Evolutionary conservation across 805 yeast species (phyloP), one percentile per base, ranked within the genome.

Genomic region (Barnettozyma salicaria): DNA sequence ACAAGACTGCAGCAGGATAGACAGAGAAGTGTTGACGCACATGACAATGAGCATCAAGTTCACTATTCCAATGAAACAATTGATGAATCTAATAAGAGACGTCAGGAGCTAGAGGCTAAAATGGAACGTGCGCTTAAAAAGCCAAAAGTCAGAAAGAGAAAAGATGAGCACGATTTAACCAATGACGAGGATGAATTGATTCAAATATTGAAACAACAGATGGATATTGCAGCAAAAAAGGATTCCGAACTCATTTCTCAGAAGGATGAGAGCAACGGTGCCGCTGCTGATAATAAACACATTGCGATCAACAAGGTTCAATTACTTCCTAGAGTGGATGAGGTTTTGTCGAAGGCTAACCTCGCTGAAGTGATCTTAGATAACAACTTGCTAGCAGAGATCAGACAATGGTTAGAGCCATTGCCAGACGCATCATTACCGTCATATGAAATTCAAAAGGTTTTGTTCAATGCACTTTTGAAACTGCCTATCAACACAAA

Each of bases 361-460:
- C 68, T 92, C 50, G 89, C 95, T 23, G 96, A 90, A 55, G 82
- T 95, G 20, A 86, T 92, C 41, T 70, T 92, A 53, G 99, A 92
- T 65, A 92, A 92, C 59, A 92, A 92, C 60, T 62, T 92, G 50
- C 68, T 92, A 42, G 97, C 90, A 52, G 90, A 95, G 34, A 89
- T 92, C 19, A 74, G 97, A 50, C 80, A 87, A 58, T 92, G 99
- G 99, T 70, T 92, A 40, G 99, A 92, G 61, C 99, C 99, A 21
- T 70, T 92, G 51, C 98, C 98, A 4, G 97, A 94, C 68, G 95
- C 94, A 31, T 86, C 96, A 9, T 70, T 92, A 63, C 99, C 99
- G n/a, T 89, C 96, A 1, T 92, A 83, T 64, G 95, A 88, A 59
- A 90, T 92, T 47, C 98, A 92, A 60, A 86, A 82, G 59, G 89